Conservation (phyloP, 2,329 filamentous ascomycete species). For the Fusarium sp. region DNA sequence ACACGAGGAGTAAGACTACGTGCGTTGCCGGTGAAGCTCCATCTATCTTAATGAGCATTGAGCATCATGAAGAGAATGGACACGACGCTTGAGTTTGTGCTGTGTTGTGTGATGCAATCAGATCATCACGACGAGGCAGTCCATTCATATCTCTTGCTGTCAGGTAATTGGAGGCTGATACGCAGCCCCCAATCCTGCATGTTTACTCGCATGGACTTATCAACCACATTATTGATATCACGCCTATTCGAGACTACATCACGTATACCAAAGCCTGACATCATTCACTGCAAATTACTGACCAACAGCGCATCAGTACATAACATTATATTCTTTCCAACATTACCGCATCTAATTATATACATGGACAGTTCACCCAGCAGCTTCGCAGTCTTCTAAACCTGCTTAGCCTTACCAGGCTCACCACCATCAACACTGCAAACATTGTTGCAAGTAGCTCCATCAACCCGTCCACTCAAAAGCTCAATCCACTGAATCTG, state of each 20-base stretch:
- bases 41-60: not conserved
- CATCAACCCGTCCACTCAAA: slow-evolving; percentile 57
- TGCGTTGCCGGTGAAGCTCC: not conserved
- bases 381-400: slow-evolving; percentile 14
- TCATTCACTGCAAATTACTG: not conserved
- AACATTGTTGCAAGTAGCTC: slow-evolving; percentile 26
- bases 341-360: not conserved
- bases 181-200: not conserved
- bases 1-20: not conserved
- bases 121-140: not conserved
- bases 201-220: not conserved
- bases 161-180: not conserved
- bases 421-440: slow-evolving; percentile 47
- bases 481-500: slow-evolving; percentile 72
- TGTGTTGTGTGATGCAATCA: not conserved
- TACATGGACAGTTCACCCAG: not conserved
- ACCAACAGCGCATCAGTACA: not conserved
- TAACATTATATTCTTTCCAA: not conserved
- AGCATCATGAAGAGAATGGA: not conserved
- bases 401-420: slow-evolving; percentile 53
- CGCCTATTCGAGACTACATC: not conserved
- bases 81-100: not conserved
- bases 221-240: not conserved
- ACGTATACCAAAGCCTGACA: not conserved
- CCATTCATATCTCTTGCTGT: not conserved